Base-by-base conservation (phyloP, 345 rosid genomes). In the Euphorbia lathyris region DNA sequence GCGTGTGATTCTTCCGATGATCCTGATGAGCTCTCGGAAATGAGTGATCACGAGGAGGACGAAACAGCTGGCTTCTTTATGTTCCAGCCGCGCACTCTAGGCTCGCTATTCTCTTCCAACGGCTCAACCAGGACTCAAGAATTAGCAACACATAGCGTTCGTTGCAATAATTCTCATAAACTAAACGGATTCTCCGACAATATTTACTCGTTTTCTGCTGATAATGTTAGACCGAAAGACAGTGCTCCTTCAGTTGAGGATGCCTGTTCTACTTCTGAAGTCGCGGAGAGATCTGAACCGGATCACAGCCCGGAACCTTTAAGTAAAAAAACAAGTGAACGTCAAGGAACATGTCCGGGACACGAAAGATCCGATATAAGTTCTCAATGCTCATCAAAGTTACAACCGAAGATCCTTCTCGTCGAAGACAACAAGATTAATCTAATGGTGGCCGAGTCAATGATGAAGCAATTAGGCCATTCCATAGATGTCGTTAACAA, bases 351-450 rank as follows among this genome's bases (percentile, higher is more conserved):
- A 62, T 62, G 78, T 73, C 78, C 53, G 13, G 78, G 52, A 68
- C 72, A 72, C 68, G 90, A 84, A 60, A 85, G 75, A 70, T 27
- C 80, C 1, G 75, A 72, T 30, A 58, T 19, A 62, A 56, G 30
- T 66, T 79, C 79, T 36, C 81, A 69, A 58, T 23, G 72, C 58
- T 61, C 63, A 45, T 71, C 83, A 36, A 74, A 67, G 20, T n/a
- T 78, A 52, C 82, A 72, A 78, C 97, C 98, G 26, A 90, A 83
- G 85, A 91, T 94, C 66, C 90, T 93, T 56, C 94, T 93, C n/a
- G 98, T 89, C 52, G 98, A 93, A 84, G 98, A 93, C 76, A 91
- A 91, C 79, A 91, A 86, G 79, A 88, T 91, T 71, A 94, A 94
- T 77, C 86, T 91, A 68, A 88, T 87, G 89, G 98, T 91, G 72